A percentile compares a stretch with the other conserved stretches of the same genome.
Conservation (phyloP, 129 eudicot species). For the Apium graveolens region DNA sequence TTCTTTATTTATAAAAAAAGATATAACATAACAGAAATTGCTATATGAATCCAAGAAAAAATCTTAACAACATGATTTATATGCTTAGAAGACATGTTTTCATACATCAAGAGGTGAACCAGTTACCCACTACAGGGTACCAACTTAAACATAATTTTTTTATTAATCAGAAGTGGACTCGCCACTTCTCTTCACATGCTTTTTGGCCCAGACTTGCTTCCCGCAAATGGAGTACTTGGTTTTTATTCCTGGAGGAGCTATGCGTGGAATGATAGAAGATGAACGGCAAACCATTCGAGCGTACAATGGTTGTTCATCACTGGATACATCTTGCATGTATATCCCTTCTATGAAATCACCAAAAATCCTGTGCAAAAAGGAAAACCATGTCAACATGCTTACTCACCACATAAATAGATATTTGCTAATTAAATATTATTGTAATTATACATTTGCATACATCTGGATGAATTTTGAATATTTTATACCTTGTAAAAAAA, state of each 20-base stretch:
- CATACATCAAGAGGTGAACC: no score
- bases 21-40: no score
- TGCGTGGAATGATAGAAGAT: conserved; percentile 4
- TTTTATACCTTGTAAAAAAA: conserved; percentile 25
- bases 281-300: conserved; percentile 34
- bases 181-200: neutral
- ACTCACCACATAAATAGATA: neutral
- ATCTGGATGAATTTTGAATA: no score
- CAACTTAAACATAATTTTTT: no score
- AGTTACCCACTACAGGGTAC: no score
- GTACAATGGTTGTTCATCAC: conserved; percentile 21
- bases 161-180: no score
- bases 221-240: conserved; percentile 22
- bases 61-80: no score
- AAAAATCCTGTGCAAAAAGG: conserved; percentile 16
- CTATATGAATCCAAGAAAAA: no score
- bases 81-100: no score
- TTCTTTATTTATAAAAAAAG: no score
- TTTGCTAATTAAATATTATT: no score
- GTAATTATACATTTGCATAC: neutral
- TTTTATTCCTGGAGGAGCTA: conserved; percentile 8
- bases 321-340: conserved; percentile 23
- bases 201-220: neutral
- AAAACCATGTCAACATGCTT: no score
- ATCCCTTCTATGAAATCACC: conserved; percentile 36